A percentile compares a stretch with the other conserved stretches of the same genome.
Evolutionary conservation across 2,329 filamentous ascomycete genomes (phyloP).

Genomic region (Ascochyta rabiei): DNA sequence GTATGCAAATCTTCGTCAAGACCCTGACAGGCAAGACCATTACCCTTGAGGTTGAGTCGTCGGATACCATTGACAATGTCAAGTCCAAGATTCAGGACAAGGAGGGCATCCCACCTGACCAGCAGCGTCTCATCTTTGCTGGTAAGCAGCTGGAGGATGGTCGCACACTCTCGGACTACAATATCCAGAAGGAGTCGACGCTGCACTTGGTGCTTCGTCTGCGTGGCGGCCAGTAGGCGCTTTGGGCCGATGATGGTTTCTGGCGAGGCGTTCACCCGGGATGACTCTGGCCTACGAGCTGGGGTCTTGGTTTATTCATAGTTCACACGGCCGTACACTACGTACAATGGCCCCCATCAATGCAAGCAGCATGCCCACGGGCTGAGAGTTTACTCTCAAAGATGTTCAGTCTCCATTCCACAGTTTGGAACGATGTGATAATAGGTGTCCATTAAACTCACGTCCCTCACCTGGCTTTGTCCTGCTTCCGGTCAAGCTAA

Average conservation of each 20-base stretch:
- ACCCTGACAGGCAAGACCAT: conserved; percentile 84
- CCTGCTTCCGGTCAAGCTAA: not conserved
- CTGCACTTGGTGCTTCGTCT: conserved; percentile 68
- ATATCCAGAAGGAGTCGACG: conserved; percentile 81
- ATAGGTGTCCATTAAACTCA: not conserved
- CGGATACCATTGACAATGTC: conserved; percentile 92
- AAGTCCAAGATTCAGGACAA: conserved; percentile 84
- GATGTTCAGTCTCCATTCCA: not conserved
- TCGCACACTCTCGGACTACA: conserved; percentile 90
- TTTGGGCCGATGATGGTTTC: conserved; percentile 24
- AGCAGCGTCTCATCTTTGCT: conserved; percentile 91
- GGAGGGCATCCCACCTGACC: conserved; percentile 89
- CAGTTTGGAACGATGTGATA: not conserved
- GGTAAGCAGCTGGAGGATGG: conserved; percentile 94
- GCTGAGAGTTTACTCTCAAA: conserved; percentile 35
- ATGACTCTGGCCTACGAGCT: conserved; percentile 32
- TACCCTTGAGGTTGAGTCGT: conserved; percentile 86
- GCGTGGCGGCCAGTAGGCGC: conserved; percentile 59
- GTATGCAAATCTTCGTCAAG: conserved; percentile 67
- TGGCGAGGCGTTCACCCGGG: conserved; percentile 41
- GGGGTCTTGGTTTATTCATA: conserved; percentile 37
- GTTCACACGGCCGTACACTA: conserved; percentile 27
- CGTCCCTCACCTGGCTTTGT: not conserved
- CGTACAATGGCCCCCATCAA: conserved; percentile 30
- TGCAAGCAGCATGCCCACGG: conserved; percentile 42